phyloP scores from a whole-genome alignment of 2,329 filamentous ascomycete species.

The Epichloe hybrida region DNA sequence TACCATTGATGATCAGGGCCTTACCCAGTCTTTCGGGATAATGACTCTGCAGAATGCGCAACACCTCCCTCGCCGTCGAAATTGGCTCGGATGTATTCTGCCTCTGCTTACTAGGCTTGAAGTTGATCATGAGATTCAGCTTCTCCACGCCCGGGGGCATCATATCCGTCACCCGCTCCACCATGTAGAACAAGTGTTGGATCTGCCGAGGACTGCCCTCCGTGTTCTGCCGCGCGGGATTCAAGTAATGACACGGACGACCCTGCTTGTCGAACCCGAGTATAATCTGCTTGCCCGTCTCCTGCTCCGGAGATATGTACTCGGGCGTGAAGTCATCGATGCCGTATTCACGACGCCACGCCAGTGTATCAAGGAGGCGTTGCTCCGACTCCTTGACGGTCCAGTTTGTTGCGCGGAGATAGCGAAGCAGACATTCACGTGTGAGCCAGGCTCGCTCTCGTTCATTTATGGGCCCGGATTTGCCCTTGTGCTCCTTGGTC shows the following conservation, averaged over 20 bases:
- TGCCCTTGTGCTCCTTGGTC: slow-evolving; percentile 38
- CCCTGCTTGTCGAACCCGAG: slow-evolving; percentile 75
- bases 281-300: slow-evolving; percentile 89
- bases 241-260: slow-evolving; percentile 82
- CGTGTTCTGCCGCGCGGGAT: slow-evolving; percentile 86
- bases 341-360: slow-evolving; percentile 86
- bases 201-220: slow-evolving; percentile 74
- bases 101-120: slow-evolving; percentile 63
- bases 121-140: slow-evolving; percentile 79
- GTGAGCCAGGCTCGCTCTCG: slow-evolving; percentile 82
- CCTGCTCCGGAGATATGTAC: slow-evolving; percentile 85
- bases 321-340: slow-evolving; percentile 67
- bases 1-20: slow-evolving; percentile 80
- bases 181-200: slow-evolving; percentile 90
- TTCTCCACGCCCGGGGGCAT: slow-evolving; percentile 86
- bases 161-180: slow-evolving; percentile 78
- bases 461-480: slow-evolving; percentile 56
- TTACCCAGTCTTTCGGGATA: slow-evolving; percentile 86
- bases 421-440: slow-evolving; percentile 80
- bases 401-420: slow-evolving; percentile 91
- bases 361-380: slow-evolving; percentile 67
- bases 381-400: slow-evolving; percentile 59
- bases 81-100: slow-evolving; percentile 62
- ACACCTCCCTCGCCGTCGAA: slow-evolving; percentile 68
- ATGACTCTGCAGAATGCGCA: slow-evolving; percentile 86